Evolutionary conservation across 495 filamentous ascomycete genomes (phyloP).

Genomic region (Tuber magnatum): DNA sequence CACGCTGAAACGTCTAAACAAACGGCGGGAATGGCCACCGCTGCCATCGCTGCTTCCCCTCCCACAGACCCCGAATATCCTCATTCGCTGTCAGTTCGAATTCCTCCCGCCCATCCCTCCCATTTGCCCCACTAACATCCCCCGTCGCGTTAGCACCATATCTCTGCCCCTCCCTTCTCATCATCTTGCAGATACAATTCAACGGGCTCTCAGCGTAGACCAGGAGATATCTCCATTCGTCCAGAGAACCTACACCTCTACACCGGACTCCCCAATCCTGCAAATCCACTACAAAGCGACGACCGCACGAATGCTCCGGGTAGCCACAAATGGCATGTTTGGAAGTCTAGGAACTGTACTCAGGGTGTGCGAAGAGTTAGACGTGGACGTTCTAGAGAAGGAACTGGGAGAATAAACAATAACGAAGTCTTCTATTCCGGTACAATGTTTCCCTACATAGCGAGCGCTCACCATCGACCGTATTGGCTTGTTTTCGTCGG

Average conservation of each 20-base stretch:
- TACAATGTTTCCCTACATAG: too few relatives aligned
- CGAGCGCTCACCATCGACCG: too few relatives aligned
- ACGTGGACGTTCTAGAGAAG: slow-evolving; percentile 58
- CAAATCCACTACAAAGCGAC: slow-evolving; percentile 74
- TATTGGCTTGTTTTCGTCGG: too few relatives aligned
- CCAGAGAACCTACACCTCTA: slow-evolving; percentile 47
- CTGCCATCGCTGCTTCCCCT: slow-evolving; percentile 6
- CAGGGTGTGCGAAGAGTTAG: slow-evolving; percentile 79
- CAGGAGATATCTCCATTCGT: slow-evolving; percentile 80
- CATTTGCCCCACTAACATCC: slow-evolving; percentile 19
- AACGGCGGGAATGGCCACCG: not conserved
- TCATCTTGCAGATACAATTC: slow-evolving; percentile 68
- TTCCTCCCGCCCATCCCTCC: slow-evolving; percentile 8
- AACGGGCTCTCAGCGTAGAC: slow-evolving; percentile 73
- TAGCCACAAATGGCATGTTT: slow-evolving; percentile 97
- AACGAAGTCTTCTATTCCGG: not conserved
- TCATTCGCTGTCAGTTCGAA: slow-evolving; percentile 57
- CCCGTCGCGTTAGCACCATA: slow-evolving; percentile 53
- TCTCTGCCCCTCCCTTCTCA: slow-evolving; percentile 75
- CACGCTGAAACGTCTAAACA: not conserved
- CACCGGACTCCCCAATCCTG: slow-evolving; percentile 52
- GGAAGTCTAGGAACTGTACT: slow-evolving; percentile 78
- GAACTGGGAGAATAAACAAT: slow-evolving; percentile 17
- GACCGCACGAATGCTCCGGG: slow-evolving; percentile 91
- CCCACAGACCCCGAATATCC: slow-evolving; percentile 54